Base-by-base conservation (phyloP, 106 monocot genomes). In the Narthecium ossifragum region DNA sequence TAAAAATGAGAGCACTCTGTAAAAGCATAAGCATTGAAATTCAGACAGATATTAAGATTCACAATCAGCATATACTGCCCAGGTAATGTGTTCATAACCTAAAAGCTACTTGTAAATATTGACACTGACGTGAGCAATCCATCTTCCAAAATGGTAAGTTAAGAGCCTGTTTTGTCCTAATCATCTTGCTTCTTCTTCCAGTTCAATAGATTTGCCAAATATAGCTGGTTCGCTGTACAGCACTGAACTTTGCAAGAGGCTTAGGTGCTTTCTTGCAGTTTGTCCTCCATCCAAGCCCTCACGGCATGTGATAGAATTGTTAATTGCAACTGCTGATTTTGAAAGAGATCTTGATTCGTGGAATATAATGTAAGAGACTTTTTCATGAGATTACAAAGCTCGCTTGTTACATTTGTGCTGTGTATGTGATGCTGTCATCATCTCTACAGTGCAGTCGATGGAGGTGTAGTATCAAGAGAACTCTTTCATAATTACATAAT, bases 171-270 rank as follows among this genome's bases (percentile, higher is more conserved):
- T 26, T 40, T 9, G 33, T 24, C 27, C 31, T 24, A 18, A 49
- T 62, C 2, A 18, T 47, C 53, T n/a, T 55, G 46, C 15, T 56
- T 61, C 52, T 18, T 50, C 12, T 26, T 41, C 38, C 80, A 98
- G 96, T 66, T 90, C 83, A 22, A 86, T 98, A 66, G 96, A 98
- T 75, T 76, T 98, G 66, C 96, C 96, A 59, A 81, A 81, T 34
- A 86, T 84, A 70, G 64, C 84, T 23, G 86, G 90, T 36, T 73
- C 86, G 6, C 13, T 98, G 7, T 90, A 98, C 54, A 98, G 81
- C 61, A 62, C 53, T 28, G 67, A 87, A 60, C 62, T 98, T 25
- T 75, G 76, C 73, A 81, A 78, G 37, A 80, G 90, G 61, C 70
- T 98, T 24, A 36, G 53, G 53, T 46, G 61, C 6, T 98, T 98